Base-by-base conservation (phyloP, 768 basidiomycete genomes). In the Kwoniella shandongensis region DNA sequence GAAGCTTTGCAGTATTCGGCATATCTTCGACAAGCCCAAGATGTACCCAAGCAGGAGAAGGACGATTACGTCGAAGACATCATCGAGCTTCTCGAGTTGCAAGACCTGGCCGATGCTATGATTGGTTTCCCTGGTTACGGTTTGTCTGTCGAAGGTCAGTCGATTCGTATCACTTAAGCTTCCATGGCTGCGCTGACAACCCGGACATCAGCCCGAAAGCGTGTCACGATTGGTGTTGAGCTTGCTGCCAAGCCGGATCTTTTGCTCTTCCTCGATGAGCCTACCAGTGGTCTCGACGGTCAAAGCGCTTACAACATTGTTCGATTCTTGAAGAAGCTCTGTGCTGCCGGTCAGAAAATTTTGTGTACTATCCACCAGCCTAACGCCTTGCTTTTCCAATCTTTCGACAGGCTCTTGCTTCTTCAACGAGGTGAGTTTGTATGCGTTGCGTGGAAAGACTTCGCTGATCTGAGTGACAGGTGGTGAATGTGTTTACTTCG, bases 291-390 rank as follows among this genome's bases (percentile, higher is more conserved):
- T 30, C 80, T 92, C 15, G 77, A 78, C 47, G 73, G 73, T 25
- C 77, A 78, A 44, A 62, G 62, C 22, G 76, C 77, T 32, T 78
- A 67, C 71, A 75, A 75, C 62, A 79, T 79, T 54, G 74, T 77
- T 40, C 74, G 75, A 1, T 89, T 92, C 79, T 78, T 92, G 41
- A 81, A 86, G 10, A 81, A 84, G 44, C 83, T 92, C 27, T 88
- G 89, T 7, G 82, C 87, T 57, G 83, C 82, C 59, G 91, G 91
- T 1, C 90, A 91, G 70, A 87, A 89, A 29, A 91, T 93, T 63
- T 79, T 93, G n/a, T 92, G 90, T 85, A 93, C 88, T 22, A 78
- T 92, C 64, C 89, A 91, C 61, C 90, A 88, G 79, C 90, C 90
- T 2, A 90, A 89, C 23, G 88, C 88, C 1, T 85, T 91, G 68